Percentiles rank a stretch among this genome's conserved stretches.
Evolutionary conservation across 2,329 filamentous ascomycete genomes (phyloP).

Genomic region (Furcasterigmium sp.): DNA sequence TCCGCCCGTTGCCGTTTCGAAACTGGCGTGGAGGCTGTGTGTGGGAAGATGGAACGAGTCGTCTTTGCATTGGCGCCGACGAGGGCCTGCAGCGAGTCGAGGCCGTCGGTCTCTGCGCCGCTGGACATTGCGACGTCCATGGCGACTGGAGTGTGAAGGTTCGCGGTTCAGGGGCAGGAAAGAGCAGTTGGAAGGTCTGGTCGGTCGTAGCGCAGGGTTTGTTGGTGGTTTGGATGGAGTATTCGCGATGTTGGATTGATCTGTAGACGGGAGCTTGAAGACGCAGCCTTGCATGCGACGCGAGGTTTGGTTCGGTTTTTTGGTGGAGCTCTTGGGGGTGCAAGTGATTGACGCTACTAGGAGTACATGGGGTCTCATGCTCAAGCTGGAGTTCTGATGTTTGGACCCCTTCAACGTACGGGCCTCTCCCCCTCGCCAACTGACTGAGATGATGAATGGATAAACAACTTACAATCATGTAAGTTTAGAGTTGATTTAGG

Average conservation of each 20-base stretch:
- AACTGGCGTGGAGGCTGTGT: slow-evolving; percentile 10
- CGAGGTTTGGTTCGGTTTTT: not conserved
- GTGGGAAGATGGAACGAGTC: slow-evolving; percentile 32
- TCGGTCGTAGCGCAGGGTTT: not conserved
- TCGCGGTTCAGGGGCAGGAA: not conserved
- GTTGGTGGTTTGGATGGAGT: no score
- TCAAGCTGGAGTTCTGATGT: no score
- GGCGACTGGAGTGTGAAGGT: not conserved
- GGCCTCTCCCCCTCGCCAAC: no score
- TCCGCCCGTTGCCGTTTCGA: slow-evolving; percentile 30
- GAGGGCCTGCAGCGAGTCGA: slow-evolving; percentile 26
- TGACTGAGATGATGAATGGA: no score
- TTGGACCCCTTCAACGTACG: no score
- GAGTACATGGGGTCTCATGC: not conserved
- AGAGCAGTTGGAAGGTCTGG: not conserved
- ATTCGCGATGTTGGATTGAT: no score
- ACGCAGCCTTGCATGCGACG: slow-evolving; percentile 1
- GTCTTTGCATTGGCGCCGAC: slow-evolving; percentile 35
- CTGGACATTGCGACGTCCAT: slow-evolving; percentile 24
- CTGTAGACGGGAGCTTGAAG: no score
- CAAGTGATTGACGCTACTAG: not conserved
- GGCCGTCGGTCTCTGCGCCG: slow-evolving; percentile 11
- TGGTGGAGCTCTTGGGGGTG: not conserved
- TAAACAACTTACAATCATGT: no score
- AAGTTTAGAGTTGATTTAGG: no score